Evolutionary conservation across 2,329 filamentous ascomycete species (phyloP), one percentile per base, ranked within the genome.

Genomic region (Fusarium penzigii): DNA sequence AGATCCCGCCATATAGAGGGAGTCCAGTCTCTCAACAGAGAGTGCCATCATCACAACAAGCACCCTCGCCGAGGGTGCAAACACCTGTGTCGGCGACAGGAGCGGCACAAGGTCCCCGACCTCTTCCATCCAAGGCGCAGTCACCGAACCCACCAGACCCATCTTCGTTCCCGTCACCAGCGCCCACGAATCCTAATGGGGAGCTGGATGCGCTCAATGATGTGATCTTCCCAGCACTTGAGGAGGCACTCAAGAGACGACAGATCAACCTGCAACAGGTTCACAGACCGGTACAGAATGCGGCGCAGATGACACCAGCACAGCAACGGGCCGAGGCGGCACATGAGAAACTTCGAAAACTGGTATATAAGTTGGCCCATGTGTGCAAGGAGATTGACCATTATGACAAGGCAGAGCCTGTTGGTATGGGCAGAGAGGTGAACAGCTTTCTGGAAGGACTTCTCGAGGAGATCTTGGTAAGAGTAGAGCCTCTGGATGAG

Each of bases 371-470:
- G 68, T 80, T 95, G 29, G 88, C 87, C 2, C 85, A 89, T 53
- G 80, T 93, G 20, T 96, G 96, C 72, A 88, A 87, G 66, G 92
- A 96, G 69, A 91, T 99, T 65, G 93, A 99, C 70, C 83, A 88
- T 57, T 89, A 87, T 72, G 94, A 99, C 72, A 88, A 88, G 69
- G 83, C 86, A 41, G 89, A 91, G 62, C 90, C 92, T 6, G 91
- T 97, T 11, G 91, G 92, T 1, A 97, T 97, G 93, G 93, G 92
- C 0, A 87, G 90, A 42, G 92, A 93, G 25, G 92, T 96, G 2
- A 86, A 86, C 42, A 90, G 89, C 1, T 95, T 97, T 62, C 73
- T 97, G 8, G 94, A 99, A 70, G 93, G 92, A 0, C 83, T 97
- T 57, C 75, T 99, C 34, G 94, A 99, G 70, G 94, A 99, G 76